These are phyloP conservation scores for Piromyces sp. DNA, from an alignment of 192 early-diverging fungal genomes.

Conservation along the genomic window DNA sequence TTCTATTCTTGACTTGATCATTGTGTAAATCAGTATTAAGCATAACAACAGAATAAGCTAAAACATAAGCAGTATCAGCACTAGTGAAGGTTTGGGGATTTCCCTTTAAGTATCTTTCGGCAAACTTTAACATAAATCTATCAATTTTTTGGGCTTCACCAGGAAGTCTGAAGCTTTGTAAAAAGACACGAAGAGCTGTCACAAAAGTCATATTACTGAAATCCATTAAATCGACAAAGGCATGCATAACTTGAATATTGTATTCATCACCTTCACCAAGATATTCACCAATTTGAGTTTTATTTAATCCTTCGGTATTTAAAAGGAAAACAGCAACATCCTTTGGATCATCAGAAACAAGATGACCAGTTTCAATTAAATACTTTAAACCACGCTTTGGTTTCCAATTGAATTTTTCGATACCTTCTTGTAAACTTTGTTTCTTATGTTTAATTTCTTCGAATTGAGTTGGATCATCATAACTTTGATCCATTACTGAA, in stretches of 20 bases:
- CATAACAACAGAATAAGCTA: conserved; percentile 85
- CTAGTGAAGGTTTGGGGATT: conserved; percentile 70
- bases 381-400: conserved; percentile 71
- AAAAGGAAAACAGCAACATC: conserved; percentile 63
- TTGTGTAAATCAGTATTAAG: conserved; percentile 86
- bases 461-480: conserved; percentile 76
- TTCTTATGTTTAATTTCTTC: conserved; percentile 69
- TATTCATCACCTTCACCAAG: conserved; percentile 81
- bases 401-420: conserved; percentile 69
- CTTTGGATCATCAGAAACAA: conserved; percentile 41
- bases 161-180: conserved; percentile 79
- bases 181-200: conserved; percentile 58
- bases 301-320: conserved; percentile 63
- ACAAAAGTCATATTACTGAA: conserved; percentile 57
- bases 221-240: conserved; percentile 84
- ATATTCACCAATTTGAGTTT: conserved; percentile 79
- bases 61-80: conserved; percentile 78
- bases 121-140: conserved; percentile 94
- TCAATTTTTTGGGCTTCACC: conserved; percentile 94
- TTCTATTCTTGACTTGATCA: conserved; percentile 65
- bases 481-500: not conserved
- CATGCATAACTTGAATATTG: conserved; percentile 88
- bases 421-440: conserved; percentile 58
- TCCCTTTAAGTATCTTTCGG: conserved; percentile 70
- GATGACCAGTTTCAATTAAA: conserved; percentile 44